Evolutionary conservation across 1,139 yeast species (phyloP).

Genomic region (Saccharomycopsis hybrid): DNA sequence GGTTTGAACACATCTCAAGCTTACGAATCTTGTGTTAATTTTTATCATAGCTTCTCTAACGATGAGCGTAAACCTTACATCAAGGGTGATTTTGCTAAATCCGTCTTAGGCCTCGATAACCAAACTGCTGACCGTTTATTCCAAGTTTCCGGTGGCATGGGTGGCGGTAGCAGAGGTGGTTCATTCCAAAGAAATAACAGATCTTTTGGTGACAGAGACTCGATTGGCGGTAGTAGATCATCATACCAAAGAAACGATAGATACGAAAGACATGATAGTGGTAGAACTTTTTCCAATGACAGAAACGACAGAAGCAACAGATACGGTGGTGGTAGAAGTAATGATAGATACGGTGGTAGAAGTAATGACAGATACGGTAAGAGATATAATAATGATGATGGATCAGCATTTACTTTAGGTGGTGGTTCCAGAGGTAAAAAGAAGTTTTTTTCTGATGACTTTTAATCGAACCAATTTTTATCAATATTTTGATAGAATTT

Average conservation of each 20-base stretch:
- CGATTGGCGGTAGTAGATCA: background rate
- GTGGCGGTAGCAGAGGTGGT: too few relatives aligned
- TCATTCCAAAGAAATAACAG: too few relatives aligned
- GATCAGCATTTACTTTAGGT: too few relatives aligned
- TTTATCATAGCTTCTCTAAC: background rate
- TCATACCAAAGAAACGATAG: background rate
- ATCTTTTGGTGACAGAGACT: background rate
- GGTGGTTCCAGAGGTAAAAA: too few relatives aligned
- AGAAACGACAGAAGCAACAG: conserved; percentile 9
- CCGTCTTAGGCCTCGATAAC: background rate
- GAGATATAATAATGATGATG: background rate
- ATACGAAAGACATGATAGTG: conserved; percentile 1
- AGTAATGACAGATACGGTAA: conserved; percentile 7
- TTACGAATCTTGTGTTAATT: background rate
- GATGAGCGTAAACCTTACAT: too few relatives aligned
- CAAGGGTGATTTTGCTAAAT: background rate
- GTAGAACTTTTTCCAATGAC: background rate
- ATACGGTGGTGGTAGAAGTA: background rate
- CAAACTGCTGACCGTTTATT: too few relatives aligned
- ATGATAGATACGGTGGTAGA: background rate
- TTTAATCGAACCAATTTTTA: too few relatives aligned
- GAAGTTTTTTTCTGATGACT: too few relatives aligned
- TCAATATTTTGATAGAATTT: too few relatives aligned
- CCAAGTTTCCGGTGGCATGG: too few relatives aligned
- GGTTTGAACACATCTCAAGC: conserved; percentile 25